A percentile compares a stretch with the other conserved stretches of the same genome.
Conservation (phyloP, 257 asterid species). For the Solanum chmielewskii region DNA sequence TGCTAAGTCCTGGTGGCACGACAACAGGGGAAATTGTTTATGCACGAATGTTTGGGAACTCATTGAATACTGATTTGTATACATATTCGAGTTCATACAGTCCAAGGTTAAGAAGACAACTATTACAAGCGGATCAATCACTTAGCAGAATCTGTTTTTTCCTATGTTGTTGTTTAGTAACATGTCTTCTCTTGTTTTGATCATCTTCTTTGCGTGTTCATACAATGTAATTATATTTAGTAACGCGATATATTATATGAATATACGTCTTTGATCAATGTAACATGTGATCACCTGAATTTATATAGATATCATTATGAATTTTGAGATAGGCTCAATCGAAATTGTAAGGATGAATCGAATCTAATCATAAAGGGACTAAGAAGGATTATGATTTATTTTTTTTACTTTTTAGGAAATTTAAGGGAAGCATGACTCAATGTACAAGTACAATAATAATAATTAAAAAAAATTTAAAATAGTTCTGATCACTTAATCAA, state of each 20-base stretch:
- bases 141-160: constrained; percentile 47
- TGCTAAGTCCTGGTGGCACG: constrained; percentile 4
- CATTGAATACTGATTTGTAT: constrained; percentile 19
- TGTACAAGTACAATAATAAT: too few species aligned
- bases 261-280: background rate
- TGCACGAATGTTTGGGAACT: constrained; percentile 38
- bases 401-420: too few species aligned
- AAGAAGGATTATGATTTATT: too few species aligned
- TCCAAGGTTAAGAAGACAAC: constrained; percentile 40
- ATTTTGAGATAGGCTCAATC: too few species aligned
- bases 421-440: too few species aligned
- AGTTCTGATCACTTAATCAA: too few species aligned
- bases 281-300: background rate
- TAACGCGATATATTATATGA: background rate
- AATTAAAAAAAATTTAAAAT: too few species aligned
- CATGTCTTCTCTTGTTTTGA: constrained; percentile 51
- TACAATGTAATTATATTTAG: background rate
- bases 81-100: constrained; percentile 42
- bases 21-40: constrained; percentile 42
- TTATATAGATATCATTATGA: too few species aligned
- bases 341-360: too few species aligned
- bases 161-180: constrained; percentile 42
- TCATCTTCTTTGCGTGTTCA: background rate
- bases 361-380: too few species aligned
- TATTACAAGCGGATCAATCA: constrained; percentile 40